A percentile compares a stretch with the other conserved stretches of the same genome.
These are phyloP conservation scores for Tilletia horrida DNA, from an alignment of 1,284 basidiomycete genomes.

Conservation along the genomic window DNA sequence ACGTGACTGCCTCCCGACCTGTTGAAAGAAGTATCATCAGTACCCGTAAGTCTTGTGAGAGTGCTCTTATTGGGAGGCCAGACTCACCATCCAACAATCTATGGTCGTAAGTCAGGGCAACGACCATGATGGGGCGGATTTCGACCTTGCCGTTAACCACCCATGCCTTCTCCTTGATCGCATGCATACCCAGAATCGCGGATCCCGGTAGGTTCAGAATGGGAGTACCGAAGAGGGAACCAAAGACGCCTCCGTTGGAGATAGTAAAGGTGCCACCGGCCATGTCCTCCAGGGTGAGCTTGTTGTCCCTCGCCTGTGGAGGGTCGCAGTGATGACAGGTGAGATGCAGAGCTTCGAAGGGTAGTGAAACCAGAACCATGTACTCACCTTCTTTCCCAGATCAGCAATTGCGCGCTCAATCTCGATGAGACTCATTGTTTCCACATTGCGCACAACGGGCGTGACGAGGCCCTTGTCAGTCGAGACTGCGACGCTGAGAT, in stretches of 20 bases:
- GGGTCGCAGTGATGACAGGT: too few relatives aligned
- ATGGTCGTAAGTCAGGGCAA: constrained; percentile 90
- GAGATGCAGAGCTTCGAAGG: too few relatives aligned
- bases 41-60: neutral
- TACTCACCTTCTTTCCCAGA: constrained; percentile 73
- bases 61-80: neutral
- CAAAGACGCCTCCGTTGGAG: constrained; percentile 98
- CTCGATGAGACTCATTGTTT: constrained; percentile 78
- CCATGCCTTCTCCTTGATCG: constrained; percentile 89
- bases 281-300: constrained; percentile 81
- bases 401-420: constrained; percentile 89
- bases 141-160: constrained; percentile 63
- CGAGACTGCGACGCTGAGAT: constrained; percentile 75
- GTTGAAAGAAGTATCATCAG: neutral
- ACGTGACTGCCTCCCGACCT: constrained; percentile 83
- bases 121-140: constrained; percentile 21
- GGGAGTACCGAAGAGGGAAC: constrained; percentile 91
- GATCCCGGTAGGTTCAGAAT: constrained; percentile 90
- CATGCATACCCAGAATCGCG: constrained; percentile 92
- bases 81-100: constrained; percentile 76
- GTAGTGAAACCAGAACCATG: neutral
- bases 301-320: constrained; percentile 80
- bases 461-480: constrained; percentile 97
- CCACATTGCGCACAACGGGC: constrained; percentile 88
- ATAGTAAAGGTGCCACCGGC: constrained; percentile 96